phyloP scores from a whole-genome alignment of 257 asterid species.

The Solanum virginianum region DNA sequence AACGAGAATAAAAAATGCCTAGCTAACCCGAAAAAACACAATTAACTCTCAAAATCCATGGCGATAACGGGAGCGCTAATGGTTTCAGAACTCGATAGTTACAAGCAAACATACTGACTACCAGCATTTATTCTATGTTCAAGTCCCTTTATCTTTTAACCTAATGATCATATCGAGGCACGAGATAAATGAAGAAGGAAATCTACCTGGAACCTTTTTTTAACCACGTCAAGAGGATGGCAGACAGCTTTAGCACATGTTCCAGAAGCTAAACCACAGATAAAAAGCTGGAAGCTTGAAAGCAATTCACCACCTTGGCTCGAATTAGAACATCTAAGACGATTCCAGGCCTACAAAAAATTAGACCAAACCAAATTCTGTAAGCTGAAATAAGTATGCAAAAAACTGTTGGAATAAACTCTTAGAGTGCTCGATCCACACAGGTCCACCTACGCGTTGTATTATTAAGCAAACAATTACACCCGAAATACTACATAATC shows the following conservation, averaged over 20 bases:
- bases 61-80: background rate
- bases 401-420: background rate
- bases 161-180: background rate
- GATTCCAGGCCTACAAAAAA: conserved; percentile 60
- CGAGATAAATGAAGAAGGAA: background rate
- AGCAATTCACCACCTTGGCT: conserved; percentile 15
- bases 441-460: background rate
- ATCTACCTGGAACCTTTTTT: conserved; percentile 93
- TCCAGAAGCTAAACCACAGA: conserved; percentile 91
- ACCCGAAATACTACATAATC: background rate
- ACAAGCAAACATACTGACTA: background rate
- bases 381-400: background rate
- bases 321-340: conserved; percentile 14
- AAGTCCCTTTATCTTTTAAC: background rate
- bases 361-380: background rate
- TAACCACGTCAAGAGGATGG: conserved; percentile 95
- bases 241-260: conserved; percentile 78
- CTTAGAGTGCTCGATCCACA: background rate
- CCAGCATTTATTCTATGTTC: background rate
- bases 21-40: background rate
- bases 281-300: conserved; percentile 76
- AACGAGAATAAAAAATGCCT: background rate
- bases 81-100: background rate
- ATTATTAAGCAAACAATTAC: background rate
- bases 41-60: background rate